Percentiles rank a stretch among this genome's conserved stretches.
phyloP scores from a whole-genome alignment of 1,284 basidiomycete species.

The Pseudozyma thailandica region DNA sequence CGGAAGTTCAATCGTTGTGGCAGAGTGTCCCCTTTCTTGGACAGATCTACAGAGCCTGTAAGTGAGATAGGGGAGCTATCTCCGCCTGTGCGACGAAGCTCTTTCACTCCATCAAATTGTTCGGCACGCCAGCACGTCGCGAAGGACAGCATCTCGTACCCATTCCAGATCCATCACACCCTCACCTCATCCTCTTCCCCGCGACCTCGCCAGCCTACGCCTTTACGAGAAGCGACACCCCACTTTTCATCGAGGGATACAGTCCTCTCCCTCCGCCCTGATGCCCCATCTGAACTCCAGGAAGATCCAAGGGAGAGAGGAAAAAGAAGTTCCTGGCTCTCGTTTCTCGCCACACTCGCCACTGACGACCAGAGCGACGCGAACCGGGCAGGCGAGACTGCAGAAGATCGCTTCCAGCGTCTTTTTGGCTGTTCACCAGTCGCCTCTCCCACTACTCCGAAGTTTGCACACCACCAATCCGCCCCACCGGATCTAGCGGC shows the following conservation, averaged over 20 bases:
- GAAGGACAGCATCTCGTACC: slow-evolving; percentile 42
- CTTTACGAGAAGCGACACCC: slow-evolving; percentile 6
- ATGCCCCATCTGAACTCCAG: not conserved
- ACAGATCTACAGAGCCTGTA: not conserved
- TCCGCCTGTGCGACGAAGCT: not conserved
- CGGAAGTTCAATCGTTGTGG: not conserved
- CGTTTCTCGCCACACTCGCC: slow-evolving; percentile 17
- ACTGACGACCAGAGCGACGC: slow-evolving; percentile 1
- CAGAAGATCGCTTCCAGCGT: slow-evolving; percentile 26
- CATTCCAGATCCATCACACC: slow-evolving; percentile 24
- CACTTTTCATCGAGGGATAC: slow-evolving; percentile 7
- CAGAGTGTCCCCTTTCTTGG: not conserved
- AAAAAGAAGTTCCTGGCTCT: slow-evolving; percentile 30
- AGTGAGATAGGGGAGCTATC: not conserved
- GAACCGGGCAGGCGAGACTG: slow-evolving; percentile 1
- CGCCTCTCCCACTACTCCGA: slow-evolving; percentile 18
- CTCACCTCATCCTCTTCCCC: not conserved
- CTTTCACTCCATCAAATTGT: slow-evolving; percentile 7
- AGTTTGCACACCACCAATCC: slow-evolving; percentile 1
- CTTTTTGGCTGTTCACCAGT: slow-evolving; percentile 43
- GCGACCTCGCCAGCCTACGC: slow-evolving; percentile 10
- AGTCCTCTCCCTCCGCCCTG: not conserved
- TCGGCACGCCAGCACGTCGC: slow-evolving; percentile 12
- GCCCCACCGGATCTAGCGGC: not conserved
- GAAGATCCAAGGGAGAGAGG: too few relatives aligned